These are phyloP conservation scores for Nakazawaea anatomiae DNA, from an alignment of 805 yeast genomes.

Conservation along the genomic window DNA sequence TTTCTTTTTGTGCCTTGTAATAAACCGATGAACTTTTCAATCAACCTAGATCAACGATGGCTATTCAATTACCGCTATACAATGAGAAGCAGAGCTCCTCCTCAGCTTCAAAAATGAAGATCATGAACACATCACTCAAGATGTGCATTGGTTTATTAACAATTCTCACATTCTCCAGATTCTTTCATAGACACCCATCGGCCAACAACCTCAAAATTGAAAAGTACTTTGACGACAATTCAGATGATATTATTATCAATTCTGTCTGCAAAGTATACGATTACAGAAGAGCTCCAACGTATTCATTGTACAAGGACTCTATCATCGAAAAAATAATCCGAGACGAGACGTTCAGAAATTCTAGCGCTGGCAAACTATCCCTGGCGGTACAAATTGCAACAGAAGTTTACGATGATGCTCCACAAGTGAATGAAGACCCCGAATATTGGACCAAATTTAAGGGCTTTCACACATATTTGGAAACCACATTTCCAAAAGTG, in stretches of 20 bases:
- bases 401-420: slow-evolving; percentile 44
- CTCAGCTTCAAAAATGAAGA: not conserved
- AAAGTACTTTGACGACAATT: not conserved
- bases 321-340: slow-evolving; percentile 23
- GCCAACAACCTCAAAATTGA: not conserved
- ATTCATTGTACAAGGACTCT: slow-evolving; percentile 10
- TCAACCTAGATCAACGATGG: not conserved
- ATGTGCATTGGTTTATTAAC: not conserved
- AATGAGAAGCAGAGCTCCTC: not conserved
- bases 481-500: slow-evolving; percentile 48
- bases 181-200: not conserved
- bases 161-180: not conserved
- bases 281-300: slow-evolving; percentile 14
- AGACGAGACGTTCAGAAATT: slow-evolving; percentile 26
- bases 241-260: not conserved
- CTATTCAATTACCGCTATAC: slow-evolving; percentile 6
- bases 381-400: slow-evolving; percentile 52
- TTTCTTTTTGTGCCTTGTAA: not conserved
- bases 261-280: slow-evolving; percentile 14
- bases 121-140: no score
- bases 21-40: not conserved
- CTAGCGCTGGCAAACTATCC: slow-evolving; percentile 35
- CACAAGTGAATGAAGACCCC: slow-evolving; percentile 40
- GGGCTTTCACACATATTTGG: slow-evolving; percentile 48
- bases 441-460: slow-evolving; percentile 44